These are phyloP conservation scores for Reticulascus tulasneorum DNA, from an alignment of 2,329 filamentous ascomycete species.

Conservation along the genomic window DNA sequence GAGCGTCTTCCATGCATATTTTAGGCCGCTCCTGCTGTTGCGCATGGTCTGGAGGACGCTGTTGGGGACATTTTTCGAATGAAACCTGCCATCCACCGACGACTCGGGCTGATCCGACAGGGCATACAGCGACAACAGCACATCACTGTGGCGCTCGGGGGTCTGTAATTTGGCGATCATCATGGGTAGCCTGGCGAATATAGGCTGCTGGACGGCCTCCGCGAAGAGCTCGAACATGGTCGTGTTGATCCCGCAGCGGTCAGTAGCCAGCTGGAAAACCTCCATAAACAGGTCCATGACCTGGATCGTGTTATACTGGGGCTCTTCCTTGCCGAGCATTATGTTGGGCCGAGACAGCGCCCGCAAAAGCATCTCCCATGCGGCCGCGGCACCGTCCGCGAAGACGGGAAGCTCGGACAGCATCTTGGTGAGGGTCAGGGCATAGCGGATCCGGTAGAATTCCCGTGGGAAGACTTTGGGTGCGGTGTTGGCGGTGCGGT, in stretches of 20 bases:
- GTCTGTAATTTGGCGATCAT: conserved; percentile 26
- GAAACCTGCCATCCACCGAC: no score
- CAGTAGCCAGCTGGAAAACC: conserved; percentile 5
- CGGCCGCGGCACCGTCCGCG: no score
- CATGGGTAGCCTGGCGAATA: conserved; percentile 16
- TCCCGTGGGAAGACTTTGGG: background rate
- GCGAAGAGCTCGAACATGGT: conserved; percentile 16
- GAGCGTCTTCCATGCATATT: conserved; percentile 2
- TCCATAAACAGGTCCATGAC: conserved; percentile 4
- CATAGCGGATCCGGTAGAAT: conserved; percentile 3
- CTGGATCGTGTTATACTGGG: background rate
- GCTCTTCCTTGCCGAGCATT: conserved; percentile 1
- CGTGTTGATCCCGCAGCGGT: conserved; percentile 1
- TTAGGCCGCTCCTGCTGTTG: background rate
- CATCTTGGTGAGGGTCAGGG: conserved; percentile 3
- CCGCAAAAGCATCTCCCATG: conserved; percentile 9
- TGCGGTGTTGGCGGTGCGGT: background rate
- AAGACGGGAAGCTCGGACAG: no score
- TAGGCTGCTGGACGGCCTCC: conserved; percentile 2
- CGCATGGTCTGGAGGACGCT: background rate
- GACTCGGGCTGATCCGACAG: background rate
- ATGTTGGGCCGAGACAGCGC: conserved; percentile 9
- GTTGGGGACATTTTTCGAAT: background rate
- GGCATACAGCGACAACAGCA: conserved; percentile 6
- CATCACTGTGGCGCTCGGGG: background rate